A percentile compares a stretch with the other conserved stretches of the same genome.
phyloP scores from a whole-genome alignment of 2,329 filamentous ascomycete species.

The Chalara sp. region DNA sequence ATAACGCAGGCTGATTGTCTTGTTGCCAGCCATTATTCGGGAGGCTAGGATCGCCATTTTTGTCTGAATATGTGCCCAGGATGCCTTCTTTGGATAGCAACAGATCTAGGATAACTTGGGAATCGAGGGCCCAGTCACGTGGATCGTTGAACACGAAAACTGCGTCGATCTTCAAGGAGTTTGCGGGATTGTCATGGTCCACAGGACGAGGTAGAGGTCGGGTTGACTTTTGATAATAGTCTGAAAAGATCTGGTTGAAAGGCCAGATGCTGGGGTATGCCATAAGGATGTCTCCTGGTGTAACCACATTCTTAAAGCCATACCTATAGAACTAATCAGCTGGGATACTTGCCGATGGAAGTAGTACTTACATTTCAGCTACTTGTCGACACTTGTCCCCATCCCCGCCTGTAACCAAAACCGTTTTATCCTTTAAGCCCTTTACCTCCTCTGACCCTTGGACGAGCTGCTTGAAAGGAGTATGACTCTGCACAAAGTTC shows the following conservation, averaged over 20 bases:
- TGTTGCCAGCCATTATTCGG: constrained; percentile 75
- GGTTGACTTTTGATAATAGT: constrained; percentile 53
- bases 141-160: constrained; percentile 95
- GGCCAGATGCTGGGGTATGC: constrained; percentile 74
- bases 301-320: constrained; percentile 77
- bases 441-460: constrained; percentile 46
- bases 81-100: constrained; percentile 73
- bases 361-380: constrained; percentile 45
- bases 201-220: constrained; percentile 46
- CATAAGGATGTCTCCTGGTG: constrained; percentile 74
- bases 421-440: constrained; percentile 54
- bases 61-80: constrained; percentile 69
- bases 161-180: constrained; percentile 72
- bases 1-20: constrained; percentile 73
- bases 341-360: constrained; percentile 15
- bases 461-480: constrained; percentile 71
- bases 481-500: constrained; percentile 85
- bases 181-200: constrained; percentile 36
- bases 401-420: constrained; percentile 62
- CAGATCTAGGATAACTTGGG: constrained; percentile 76
- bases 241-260: constrained; percentile 61
- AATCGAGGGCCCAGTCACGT: constrained; percentile 89
- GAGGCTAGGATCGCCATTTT: constrained; percentile 59
- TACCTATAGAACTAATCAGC: constrained; percentile 36
- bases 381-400: constrained; percentile 42